Evolutionary conservation across 2,329 filamentous ascomycete genomes (phyloP), one percentile per base, ranked within the genome.

Genomic region (Pyrenophora tritici-repentis): DNA sequence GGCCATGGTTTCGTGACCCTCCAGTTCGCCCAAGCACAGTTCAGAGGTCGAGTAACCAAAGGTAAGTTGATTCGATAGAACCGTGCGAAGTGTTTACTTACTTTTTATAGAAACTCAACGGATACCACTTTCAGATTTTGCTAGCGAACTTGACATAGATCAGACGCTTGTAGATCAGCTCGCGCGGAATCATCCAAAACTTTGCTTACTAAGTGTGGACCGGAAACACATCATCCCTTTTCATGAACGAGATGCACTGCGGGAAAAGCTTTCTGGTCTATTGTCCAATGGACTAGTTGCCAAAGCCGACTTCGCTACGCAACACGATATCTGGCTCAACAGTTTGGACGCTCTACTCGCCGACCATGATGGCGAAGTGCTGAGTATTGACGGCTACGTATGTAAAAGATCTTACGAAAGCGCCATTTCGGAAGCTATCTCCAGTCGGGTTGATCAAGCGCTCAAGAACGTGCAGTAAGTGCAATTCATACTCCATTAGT

Each of bases 1-100:
- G 68, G 67, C 3, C 49, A 65, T 38, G 63, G 62, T 9, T 63
- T 73, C 34, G 34, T 71, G 3, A 68, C 68, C 5, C 53, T 53
- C n/a, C 56, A 55, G 7, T 55, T 62, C 14, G 47, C 62, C 6
- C 42, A 58, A 13, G 48, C 46, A 24, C 54, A 61, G 12, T 67
- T 73, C 24, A 50, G 66, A 33, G 34, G 43, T 31, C 42, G 50
- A 12, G 52, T 67, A 33, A 61, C 56, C 14, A 46, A 53, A 43
- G 56, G 64, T 63, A 45, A 17, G 34, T 16, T 17, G 2, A 13
- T 12, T 3, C 4, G 2, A 13, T 18, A 6, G 9, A 12, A 6
- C 7, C 36, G 18, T 3, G 2, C 22, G 13, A 5, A 29, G 1
- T 5, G 1, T 26, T 45, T 18, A 8, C 47, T 59, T 38, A 66